Evolutionary conservation across 345 rosid species (phyloP), one percentile per base, ranked within the genome.

Genomic region (Stellera chamaejasme): DNA sequence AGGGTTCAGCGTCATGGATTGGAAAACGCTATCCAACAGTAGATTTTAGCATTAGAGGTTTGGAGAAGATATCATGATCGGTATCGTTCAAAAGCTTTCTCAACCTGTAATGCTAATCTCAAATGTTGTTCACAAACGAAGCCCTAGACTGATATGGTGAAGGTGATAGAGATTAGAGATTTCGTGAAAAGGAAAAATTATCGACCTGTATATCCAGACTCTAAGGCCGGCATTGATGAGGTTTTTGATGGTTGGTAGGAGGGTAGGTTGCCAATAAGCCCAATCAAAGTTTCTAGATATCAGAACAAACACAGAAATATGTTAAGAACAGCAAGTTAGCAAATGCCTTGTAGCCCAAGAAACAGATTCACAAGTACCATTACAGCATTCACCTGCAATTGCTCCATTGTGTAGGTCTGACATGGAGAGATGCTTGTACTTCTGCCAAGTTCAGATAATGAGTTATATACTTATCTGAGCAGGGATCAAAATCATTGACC

Each of bases 161-260:
- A 19, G 23, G 23, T 52, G 10, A 2, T 52, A 2, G 13, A 51
- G 6, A 27, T 25, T 53, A 42, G 10, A 36, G 10, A 11, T 52
- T 52, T 26, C 11, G 5, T 13, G 1, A 13, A n/a, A 11, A 36
- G 11, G 7, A 16, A 41, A 54, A 10, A 12, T 13, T 55, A 55
- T 43, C 19, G 28, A 25, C 85, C 83, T 83, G 56, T 81, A 83
- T 12, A 83, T 70, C 90, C 90, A 81, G 62, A 83, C 77, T 68
- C 69, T 81, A 44, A 83, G 68, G 27, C 86, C 83, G n/a, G 62
- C 84, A 58, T 73, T 69, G 67, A 81, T 69, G 68, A 83, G 90
- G 64, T 83, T 81, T 64, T 73, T 54, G 62, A 76, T 80, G 59
- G 74, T 71, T 2, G 86, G 79, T 45, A 83, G 72, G 42, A 83